Evolutionary conservation across 2,329 filamentous ascomycete genomes (phyloP), one percentile per base, ranked within the genome.

Genomic region (Cytospora schulzeri): DNA sequence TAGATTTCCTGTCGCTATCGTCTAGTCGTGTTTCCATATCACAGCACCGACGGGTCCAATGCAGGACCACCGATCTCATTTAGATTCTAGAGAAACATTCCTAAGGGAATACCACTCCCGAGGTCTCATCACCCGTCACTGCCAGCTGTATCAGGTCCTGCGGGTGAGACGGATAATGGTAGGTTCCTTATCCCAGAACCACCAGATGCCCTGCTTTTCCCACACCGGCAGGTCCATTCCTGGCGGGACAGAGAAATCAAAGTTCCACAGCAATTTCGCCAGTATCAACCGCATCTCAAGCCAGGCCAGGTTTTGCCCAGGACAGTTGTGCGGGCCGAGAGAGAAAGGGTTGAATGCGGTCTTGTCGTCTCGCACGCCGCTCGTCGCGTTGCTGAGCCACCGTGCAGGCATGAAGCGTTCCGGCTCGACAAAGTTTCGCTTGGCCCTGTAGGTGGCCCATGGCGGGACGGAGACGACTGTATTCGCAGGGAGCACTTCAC

Each of bases 121-220:
- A n/a, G n/a, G n/a, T n/a, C 24, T 54, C 51, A 8, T 31, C 19
- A 2, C 38, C 38, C 38, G 17, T 11, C 38, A n/a, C 38, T 6
- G 38, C 38, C 7, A 8, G 15, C 33, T 35, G 33, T 12, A 35
- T 57, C 33, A 57, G 35, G 8, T 57, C 29, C 57, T 60, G 48
- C 48, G 57, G 12, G 57, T 60, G 29, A 60, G 57, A 52, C 57
- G 57, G 29, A 61, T 26, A 15, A 61, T 31, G 26, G 31, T 55
- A 15, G 58, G 58, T 48, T 61, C 33, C 51, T 61, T 61, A 11
- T 61, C 58, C 58, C 58, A 61, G 35, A 61, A 61, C 58, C 58
- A 61, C 51, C 58, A 54, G 24, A 54, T 61, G 8, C 58, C 58
- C 50, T 61, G 58, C 24, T 54, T 45, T 48, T 54, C 58, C 58